Percentiles rank a stretch among this genome's conserved stretches.
Evolutionary conservation across 1,284 basidiomycete genomes (phyloP).

Genomic region (Anthracocystis setariae): DNA sequence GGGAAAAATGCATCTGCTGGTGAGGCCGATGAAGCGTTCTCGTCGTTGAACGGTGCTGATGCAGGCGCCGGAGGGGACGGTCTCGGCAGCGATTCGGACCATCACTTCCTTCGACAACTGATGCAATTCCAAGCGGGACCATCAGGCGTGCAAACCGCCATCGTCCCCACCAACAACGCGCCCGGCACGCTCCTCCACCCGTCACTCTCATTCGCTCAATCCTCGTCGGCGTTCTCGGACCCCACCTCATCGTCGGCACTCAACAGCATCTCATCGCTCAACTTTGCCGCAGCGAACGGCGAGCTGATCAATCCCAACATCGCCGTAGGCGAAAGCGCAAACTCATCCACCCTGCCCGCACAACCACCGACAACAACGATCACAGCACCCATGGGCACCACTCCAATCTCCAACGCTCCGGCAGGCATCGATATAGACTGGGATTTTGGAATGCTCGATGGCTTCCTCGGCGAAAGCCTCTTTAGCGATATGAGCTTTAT

Average conservation of each 20-base stretch:
- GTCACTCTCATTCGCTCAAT: not conserved
- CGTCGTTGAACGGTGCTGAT: not conserved
- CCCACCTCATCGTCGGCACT: not conserved
- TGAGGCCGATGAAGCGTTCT: not conserved
- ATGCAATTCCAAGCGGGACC: conserved; percentile 53
- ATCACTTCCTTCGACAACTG: conserved; percentile 32
- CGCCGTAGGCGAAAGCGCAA: not conserved
- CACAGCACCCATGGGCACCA: not conserved
- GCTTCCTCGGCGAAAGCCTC: conserved; percentile 39
- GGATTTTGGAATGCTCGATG: conserved; percentile 49
- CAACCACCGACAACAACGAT: no score
- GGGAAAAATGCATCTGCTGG: no score
- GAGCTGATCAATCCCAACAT: not conserved
- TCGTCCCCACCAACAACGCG: conserved; percentile 12
- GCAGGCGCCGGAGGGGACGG: not conserved
- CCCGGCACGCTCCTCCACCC: not conserved
- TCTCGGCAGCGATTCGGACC: conserved; percentile 10
- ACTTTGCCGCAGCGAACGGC: not conserved
- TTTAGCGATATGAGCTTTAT: conserved; percentile 54
- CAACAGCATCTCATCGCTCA: not conserved
- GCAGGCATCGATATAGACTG: conserved; percentile 29
- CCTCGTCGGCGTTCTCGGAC: not conserved
- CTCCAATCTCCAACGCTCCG: not conserved
- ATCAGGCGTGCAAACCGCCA: conserved; percentile 40
- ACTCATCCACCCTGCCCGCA: not conserved